A percentile compares a stretch with the other conserved stretches of the same genome.
Evolutionary conservation across 768 basidiomycete species (phyloP).

Genomic region (Phanerochaete carnosa): DNA sequence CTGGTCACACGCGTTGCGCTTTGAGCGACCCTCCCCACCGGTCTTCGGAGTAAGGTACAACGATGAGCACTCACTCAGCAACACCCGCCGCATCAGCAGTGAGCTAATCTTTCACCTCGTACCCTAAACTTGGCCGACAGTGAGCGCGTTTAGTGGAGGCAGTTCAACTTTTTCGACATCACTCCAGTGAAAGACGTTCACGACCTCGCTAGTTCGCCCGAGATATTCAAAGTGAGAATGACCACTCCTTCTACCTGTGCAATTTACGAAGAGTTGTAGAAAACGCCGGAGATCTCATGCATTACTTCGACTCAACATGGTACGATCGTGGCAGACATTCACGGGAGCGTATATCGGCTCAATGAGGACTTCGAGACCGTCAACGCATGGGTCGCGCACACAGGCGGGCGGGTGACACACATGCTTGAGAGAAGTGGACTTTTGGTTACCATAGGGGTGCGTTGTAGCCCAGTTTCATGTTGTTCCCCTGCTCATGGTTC

Average conservation of each 20-base stretch:
- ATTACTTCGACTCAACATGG: constrained; percentile 61
- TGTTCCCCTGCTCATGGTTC: not conserved
- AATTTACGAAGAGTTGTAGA: constrained; percentile 30
- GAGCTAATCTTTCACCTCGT: not conserved
- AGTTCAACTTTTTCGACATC: constrained; percentile 88
- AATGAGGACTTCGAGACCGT: constrained; percentile 69
- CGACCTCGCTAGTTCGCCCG: constrained; percentile 70
- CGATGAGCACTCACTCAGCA: not conserved
- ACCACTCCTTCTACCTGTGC: not conserved
- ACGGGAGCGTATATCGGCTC: constrained; percentile 78
- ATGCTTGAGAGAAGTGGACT: constrained; percentile 80
- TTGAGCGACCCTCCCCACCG: not conserved
- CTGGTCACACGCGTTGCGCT: no score
- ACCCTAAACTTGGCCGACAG: not conserved
- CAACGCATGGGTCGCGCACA: constrained; percentile 78
- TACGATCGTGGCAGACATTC: constrained; percentile 78
- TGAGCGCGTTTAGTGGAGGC: constrained; percentile 61
- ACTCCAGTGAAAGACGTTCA: constrained; percentile 75
- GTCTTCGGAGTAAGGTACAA: not conserved
- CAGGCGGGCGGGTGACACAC: constrained; percentile 78
- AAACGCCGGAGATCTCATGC: constrained; percentile 70
- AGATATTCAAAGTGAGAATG: constrained; percentile 66
- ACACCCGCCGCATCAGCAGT: constrained; percentile 6
- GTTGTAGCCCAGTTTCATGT: constrained; percentile 24
- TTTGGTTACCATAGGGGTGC: constrained; percentile 85